Evolutionary conservation across 805 yeast species (phyloP).

Genomic region (Starmerella sirachaensis): DNA sequence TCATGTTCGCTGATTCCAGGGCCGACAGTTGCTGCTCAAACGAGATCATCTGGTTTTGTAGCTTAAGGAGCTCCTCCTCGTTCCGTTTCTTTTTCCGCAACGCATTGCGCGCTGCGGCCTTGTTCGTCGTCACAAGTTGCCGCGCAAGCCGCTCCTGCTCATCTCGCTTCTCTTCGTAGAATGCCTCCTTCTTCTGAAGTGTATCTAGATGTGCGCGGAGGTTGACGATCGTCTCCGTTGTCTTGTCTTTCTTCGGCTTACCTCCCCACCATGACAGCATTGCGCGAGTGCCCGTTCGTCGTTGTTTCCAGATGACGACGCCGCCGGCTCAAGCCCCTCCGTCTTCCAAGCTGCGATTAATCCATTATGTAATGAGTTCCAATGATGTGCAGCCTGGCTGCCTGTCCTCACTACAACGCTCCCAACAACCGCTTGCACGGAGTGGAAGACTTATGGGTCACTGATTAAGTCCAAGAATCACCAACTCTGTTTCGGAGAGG

Average conservation of each 20-base stretch:
- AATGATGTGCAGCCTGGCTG: too few species aligned
- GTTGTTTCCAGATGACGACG: too few species aligned
- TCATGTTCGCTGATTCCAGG: constrained; percentile 89
- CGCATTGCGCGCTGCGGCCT: constrained; percentile 71
- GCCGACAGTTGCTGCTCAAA: constrained; percentile 81
- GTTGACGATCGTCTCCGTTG: constrained; percentile 85
- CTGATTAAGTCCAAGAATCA: too few species aligned
- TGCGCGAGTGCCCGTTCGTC: too few species aligned
- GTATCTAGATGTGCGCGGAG: constrained; percentile 81
- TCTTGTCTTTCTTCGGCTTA: constrained; percentile 59
- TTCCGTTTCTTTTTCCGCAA: constrained; percentile 75
- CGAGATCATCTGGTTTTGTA: constrained; percentile 79
- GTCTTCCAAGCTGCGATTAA: too few species aligned
- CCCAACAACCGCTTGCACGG: too few species aligned
- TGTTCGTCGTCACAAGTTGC: constrained; percentile 57
- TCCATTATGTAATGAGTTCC: too few species aligned
- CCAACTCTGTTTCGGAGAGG: too few species aligned
- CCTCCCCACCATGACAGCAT: constrained; percentile 40
- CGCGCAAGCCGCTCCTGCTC: constrained; percentile 76
- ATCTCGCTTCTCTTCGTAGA: constrained; percentile 67
- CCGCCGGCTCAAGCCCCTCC: too few species aligned
- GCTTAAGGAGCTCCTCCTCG: constrained; percentile 64
- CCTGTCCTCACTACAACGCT: too few species aligned
- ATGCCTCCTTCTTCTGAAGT: constrained; percentile 69
- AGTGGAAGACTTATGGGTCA: too few species aligned